These are phyloP conservation scores for Kuraishia ogatae DNA, from an alignment of 805 yeast species.

Conservation along the genomic window DNA sequence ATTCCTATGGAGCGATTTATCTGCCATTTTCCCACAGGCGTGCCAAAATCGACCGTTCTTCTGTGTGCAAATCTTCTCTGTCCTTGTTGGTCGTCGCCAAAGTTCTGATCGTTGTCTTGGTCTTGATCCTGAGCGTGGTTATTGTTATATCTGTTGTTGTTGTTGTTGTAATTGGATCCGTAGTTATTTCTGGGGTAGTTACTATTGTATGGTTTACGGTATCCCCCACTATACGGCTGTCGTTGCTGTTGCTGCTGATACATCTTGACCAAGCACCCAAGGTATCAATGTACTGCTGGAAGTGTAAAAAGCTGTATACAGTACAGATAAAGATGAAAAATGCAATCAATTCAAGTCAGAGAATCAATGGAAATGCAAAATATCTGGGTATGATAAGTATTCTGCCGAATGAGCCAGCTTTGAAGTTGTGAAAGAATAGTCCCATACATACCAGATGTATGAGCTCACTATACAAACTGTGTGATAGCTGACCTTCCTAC, in stretches of 20 bases:
- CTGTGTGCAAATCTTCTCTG: constrained; percentile 49
- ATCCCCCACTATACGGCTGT: background rate
- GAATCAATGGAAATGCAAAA: no score
- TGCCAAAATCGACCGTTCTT: constrained; percentile 73
- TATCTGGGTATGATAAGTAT: no score
- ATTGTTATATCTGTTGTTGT: background rate
- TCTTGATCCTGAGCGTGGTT: constrained; percentile 6
- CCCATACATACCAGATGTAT: no score
- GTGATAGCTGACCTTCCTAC: no score
- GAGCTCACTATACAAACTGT: no score
- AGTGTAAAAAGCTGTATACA: no score
- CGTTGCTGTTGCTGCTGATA: background rate
- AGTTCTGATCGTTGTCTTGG: constrained; percentile 4
- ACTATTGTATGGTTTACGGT: background rate
- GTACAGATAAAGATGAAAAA: no score
- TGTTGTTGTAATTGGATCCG: background rate
- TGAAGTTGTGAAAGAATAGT: no score
- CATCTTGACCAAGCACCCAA: background rate
- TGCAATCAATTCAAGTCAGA: no score
- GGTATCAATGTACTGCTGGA: no score
- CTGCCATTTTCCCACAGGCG: constrained; percentile 60
- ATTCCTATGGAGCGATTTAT: constrained; percentile 35
- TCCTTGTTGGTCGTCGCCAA: constrained; percentile 5
- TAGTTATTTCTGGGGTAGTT: background rate
- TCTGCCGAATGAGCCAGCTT: no score